Percentiles rank a stretch among this genome's conserved stretches.
Evolutionary conservation across 257 asterid genomes (phyloP).

Genomic region (Euphrasia confusa): DNA sequence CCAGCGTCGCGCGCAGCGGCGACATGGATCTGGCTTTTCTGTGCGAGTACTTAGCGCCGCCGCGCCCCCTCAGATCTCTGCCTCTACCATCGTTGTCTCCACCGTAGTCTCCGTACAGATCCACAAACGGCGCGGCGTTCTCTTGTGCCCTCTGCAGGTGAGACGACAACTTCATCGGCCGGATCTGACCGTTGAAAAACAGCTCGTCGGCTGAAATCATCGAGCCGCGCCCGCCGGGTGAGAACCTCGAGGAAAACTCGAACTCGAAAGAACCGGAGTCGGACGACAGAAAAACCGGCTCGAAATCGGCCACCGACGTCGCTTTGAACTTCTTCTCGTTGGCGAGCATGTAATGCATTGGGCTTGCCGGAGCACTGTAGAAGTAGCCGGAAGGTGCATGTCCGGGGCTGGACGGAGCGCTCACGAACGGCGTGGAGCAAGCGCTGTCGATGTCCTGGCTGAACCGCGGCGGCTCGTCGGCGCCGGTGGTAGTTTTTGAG

Average conservation of each 20-base stretch:
- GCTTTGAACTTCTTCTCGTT: slow-evolving; percentile 14
- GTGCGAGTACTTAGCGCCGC: slow-evolving; percentile 29
- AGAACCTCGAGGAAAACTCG: slow-evolving; percentile 48
- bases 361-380: slow-evolving; percentile 66
- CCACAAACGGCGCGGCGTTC: slow-evolving; percentile 18
- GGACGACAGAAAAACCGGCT: slow-evolving; percentile 39
- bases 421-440: slow-evolving; percentile 58
- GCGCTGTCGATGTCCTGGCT: slow-evolving; percentile 49
- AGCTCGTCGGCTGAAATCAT: slow-evolving; percentile 59
- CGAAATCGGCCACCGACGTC: slow-evolving; percentile 11
- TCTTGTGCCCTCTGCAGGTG: slow-evolving; percentile 41
- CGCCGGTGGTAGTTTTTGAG: slow-evolving; percentile 17
- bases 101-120: slow-evolving; percentile 25
- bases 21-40: slow-evolving; percentile 64
- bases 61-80: slow-evolving; percentile 40
- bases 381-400: slow-evolving; percentile 44
- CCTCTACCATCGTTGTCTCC: slow-evolving; percentile 24
- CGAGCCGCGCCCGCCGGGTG: slow-evolving; percentile 32
- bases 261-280: slow-evolving; percentile 55
- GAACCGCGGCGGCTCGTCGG: slow-evolving; percentile 43
- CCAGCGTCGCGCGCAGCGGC: slow-evolving; percentile 31
- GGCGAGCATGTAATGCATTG: slow-evolving; percentile 43
- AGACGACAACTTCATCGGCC: slow-evolving; percentile 48
- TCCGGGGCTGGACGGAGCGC: slow-evolving; percentile 53
- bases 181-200: slow-evolving; percentile 61